Evolutionary conservation across 169 alveolate genomes (phyloP).

Genomic region (Cytauxzoon felis): DNA sequence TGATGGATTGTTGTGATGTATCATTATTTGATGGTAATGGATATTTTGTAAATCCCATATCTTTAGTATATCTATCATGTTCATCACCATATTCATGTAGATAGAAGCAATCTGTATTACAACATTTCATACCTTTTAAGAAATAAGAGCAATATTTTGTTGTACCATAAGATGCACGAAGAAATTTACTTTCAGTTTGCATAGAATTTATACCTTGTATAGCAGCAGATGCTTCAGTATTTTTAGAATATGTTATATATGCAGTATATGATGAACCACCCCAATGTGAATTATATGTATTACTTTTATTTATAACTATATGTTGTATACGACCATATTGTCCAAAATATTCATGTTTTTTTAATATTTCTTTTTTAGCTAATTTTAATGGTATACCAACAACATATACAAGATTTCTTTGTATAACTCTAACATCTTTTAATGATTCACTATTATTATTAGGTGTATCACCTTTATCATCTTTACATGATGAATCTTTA

Average conservation of each 20-base stretch:
- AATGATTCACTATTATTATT: constrained; percentile 42
- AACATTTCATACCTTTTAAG: constrained; percentile 81
- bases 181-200: constrained; percentile 79
- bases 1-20: background rate
- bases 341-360: constrained; percentile 82
- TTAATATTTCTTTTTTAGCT: constrained; percentile 81
- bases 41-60: constrained; percentile 54
- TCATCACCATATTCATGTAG: constrained; percentile 85
- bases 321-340: constrained; percentile 83
- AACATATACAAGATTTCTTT: constrained; percentile 83
- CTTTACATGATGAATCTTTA: constrained; percentile 48
- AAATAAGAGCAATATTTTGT: constrained; percentile 89
- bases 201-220: constrained; percentile 86
- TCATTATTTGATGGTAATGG: constrained; percentile 47
- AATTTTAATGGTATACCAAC: constrained; percentile 79
- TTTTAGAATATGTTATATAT: constrained; percentile 86
- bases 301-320: constrained; percentile 79
- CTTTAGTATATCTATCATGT: constrained; percentile 70
- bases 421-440: constrained; percentile 85
- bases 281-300: constrained; percentile 76
- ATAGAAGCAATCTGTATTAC: constrained; percentile 87
- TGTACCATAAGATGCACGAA: constrained; percentile 91
- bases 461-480: constrained; percentile 8
- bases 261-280: constrained; percentile 89
- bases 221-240: constrained; percentile 85